Percentiles rank a stretch among this genome's conserved stretches.
Evolutionary conservation across 2,329 filamentous ascomycete species (phyloP).

Genomic region (Neopestalotiopsis sp.): DNA sequence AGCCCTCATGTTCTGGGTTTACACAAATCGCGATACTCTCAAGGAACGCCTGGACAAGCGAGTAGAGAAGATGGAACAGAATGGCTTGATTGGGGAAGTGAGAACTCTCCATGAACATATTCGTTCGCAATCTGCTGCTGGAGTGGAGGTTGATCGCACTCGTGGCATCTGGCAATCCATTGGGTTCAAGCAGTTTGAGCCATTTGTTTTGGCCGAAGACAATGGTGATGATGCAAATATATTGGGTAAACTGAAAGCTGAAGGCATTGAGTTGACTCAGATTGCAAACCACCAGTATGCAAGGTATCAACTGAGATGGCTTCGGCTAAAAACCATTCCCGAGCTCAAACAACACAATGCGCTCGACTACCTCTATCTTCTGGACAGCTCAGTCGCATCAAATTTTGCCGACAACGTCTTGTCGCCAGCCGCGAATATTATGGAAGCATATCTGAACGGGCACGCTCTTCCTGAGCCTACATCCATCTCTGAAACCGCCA

Average conservation of each 20-base stretch:
- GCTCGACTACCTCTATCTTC: constrained; percentile 69
- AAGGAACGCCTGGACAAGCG: constrained; percentile 74
- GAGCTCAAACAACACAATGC: constrained; percentile 62
- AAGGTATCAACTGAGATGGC: constrained; percentile 84
- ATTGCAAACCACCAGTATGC: constrained; percentile 87
- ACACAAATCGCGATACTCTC: constrained; percentile 72
- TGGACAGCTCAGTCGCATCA: constrained; percentile 77
- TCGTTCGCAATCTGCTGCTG: constrained; percentile 42
- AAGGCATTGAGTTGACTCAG: constrained; percentile 77
- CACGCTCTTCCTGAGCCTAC: constrained; percentile 56
- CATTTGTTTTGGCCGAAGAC: constrained; percentile 63
- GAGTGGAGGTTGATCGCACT: constrained; percentile 68
- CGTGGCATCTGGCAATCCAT: constrained; percentile 97
- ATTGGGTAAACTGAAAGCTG: constrained; percentile 58
- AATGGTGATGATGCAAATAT: constrained; percentile 37
- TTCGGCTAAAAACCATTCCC: constrained; percentile 79
- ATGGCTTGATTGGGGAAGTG: constrained; percentile 55
- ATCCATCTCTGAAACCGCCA: constrained; percentile 52
- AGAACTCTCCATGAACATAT: constrained; percentile 49
- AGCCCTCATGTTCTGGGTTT: constrained; percentile 84
- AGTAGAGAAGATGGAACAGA: constrained; percentile 81
- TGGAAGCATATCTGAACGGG: constrained; percentile 65
- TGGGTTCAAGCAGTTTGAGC: constrained; percentile 88
- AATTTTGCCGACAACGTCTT: constrained; percentile 69
- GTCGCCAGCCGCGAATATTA: constrained; percentile 66